These are phyloP conservation scores for Eragrostis tef DNA, from an alignment of 202 grass and related monocot genomes.

Conservation along the genomic window DNA sequence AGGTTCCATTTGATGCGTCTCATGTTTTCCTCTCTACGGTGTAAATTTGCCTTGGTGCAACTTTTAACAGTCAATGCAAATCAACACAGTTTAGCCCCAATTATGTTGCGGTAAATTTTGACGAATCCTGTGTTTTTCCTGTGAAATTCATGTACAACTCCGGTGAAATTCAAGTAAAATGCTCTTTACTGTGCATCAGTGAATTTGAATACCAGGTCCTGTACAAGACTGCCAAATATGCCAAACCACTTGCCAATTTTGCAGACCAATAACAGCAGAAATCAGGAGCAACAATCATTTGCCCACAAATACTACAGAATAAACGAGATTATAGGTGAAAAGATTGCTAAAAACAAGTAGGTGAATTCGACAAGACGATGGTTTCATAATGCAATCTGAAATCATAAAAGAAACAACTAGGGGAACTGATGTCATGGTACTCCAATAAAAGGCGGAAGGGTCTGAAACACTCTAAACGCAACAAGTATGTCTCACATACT, in stretches of 20 bases:
- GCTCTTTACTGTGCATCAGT: background rate
- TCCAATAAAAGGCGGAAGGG: constrained; percentile 37
- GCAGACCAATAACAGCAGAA: background rate
- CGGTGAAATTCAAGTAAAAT: too few relatives aligned
- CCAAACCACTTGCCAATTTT: background rate
- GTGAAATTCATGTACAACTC: too few relatives aligned
- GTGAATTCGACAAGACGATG: constrained; percentile 24
- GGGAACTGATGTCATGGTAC: constrained; percentile 37
- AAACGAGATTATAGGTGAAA: background rate
- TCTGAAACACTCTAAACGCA: constrained; percentile 34
- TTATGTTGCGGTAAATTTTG: too few relatives aligned
- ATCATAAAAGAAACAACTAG: constrained; percentile 38
- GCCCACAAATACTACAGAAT: background rate
- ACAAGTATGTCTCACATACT: constrained; percentile 50
- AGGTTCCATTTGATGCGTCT: too few relatives aligned
- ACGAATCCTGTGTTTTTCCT: too few relatives aligned
- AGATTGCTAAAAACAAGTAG: background rate
- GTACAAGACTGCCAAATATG: background rate
- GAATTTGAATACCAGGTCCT: background rate
- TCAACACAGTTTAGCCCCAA: too few relatives aligned
- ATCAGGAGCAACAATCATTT: background rate
- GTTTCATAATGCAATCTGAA: constrained; percentile 21
- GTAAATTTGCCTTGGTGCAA: too few relatives aligned
- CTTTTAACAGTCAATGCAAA: too few relatives aligned
- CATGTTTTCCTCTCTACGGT: too few relatives aligned